Evolutionary conservation across 495 filamentous ascomycete genomes (phyloP), one percentile per base, ranked within the genome.

Genomic region (Podospora pseudopauciseta): DNA sequence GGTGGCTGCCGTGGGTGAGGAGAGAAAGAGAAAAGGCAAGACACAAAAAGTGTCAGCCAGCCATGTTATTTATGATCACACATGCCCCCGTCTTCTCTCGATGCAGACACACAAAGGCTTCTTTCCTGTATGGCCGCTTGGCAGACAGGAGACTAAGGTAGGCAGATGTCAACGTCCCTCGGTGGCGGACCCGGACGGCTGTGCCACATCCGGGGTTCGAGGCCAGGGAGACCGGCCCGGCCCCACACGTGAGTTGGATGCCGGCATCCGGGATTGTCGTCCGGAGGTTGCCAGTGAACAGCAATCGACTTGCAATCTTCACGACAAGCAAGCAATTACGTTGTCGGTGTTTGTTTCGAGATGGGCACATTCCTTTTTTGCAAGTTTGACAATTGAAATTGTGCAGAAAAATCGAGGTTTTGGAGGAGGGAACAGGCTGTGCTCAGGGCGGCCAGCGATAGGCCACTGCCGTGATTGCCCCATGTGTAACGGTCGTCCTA

Each of bases 1-100:
- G n/a, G 61, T 32, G 32, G 59, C 59, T 16, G 32, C 61, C 61
- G 61, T 63, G 61, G 61, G 61, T 63, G 61, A 63, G 32, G 61
- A 63, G 61, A n/a, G 32, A 49, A 49, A 49, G 32, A 32, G 61
- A 32, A 23, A 32, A 32, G 18, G 61, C 32, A 44, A 63, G 61
- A 63, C 27, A 63, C 32, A 18, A 34, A 63, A 39, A 44, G 30
- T 18, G 30, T 3, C 19, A 19, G 27, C 4, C 30, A 19, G 18
- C 27, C 5, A 11, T 6, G 20, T 39, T 63, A 63, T 63, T 44
- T 63, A 63, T 63, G 15, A 18, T 9, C 55, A 20, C 18, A 20
- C 55, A 58, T 58, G 23, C 1, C 23, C 23, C 23, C 18, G 19
- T 58, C 39, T 49, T 11, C 13, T 0, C 39, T 49, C 39, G 13